phyloP scores from a whole-genome alignment of 768 basidiomycete species.

The Lactarius pseudohatsudake region DNA sequence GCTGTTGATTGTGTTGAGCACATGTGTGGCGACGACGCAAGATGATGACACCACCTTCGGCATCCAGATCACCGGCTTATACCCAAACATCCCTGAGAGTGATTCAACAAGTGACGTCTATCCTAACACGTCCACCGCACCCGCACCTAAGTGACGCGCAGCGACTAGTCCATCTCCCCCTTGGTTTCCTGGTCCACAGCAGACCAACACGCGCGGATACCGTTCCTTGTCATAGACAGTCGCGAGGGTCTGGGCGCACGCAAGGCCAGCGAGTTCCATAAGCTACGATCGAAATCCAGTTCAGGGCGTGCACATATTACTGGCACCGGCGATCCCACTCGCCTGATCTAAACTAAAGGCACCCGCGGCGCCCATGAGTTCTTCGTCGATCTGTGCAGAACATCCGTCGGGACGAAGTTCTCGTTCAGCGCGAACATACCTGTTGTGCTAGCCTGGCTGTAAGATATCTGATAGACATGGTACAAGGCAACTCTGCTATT shows the following conservation, averaged over 20 bases:
- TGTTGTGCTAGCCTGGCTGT: conserved; percentile 61
- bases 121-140: too few relatives aligned
- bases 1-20: conserved; percentile 44
- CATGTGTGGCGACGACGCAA: not conserved
- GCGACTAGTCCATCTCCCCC: conserved; percentile 97
- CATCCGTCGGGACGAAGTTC: not conserved
- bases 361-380: conserved; percentile 85
- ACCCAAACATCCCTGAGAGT: conserved; percentile 84
- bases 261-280: conserved; percentile 95
- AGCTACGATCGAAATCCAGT: conserved; percentile 47
- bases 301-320: not conserved
- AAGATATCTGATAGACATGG: conserved; percentile 29
- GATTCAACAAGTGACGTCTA: not conserved
- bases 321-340: conserved; percentile 10
- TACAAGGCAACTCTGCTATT: conserved; percentile 41
- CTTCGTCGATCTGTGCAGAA: conserved; percentile 78
- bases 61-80: conserved; percentile 85
- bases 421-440: conserved; percentile 34
- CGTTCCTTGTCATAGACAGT: conserved; percentile 69
- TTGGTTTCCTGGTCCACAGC: conserved; percentile 97
- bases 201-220: conserved; percentile 82
- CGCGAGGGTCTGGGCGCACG: conserved; percentile 86
- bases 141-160: conserved; percentile 82
- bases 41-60: conserved; percentile 64
- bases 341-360: conserved; percentile 96